Evolutionary conservation across 2,329 filamentous ascomycete species (phyloP).

Genomic region (Leptographium wingfieldii): DNA sequence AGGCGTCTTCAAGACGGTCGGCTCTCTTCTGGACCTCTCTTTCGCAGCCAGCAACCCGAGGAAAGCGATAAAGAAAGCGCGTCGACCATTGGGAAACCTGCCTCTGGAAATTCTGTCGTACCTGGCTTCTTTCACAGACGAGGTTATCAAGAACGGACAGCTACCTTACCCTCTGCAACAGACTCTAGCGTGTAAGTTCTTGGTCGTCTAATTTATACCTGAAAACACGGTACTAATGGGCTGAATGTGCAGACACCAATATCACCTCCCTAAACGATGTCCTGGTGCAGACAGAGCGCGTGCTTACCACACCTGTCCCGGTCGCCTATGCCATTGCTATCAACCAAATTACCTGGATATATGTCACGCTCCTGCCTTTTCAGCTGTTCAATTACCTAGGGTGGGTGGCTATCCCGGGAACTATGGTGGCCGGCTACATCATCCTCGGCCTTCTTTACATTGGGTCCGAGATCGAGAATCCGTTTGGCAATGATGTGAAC

Average conservation of each 20-base stretch:
- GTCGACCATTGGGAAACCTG: conserved; percentile 55
- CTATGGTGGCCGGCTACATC: conserved; percentile 54
- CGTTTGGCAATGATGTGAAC: conserved; percentile 56
- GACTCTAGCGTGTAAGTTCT: conserved; percentile 25
- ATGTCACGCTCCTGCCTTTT: conserved; percentile 59
- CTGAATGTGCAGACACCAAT: conserved; percentile 18
- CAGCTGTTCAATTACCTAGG: conserved; percentile 46
- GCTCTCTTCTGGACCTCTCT: conserved; percentile 53
- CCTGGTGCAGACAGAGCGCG: conserved; percentile 52
- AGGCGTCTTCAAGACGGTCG: conserved; percentile 36
- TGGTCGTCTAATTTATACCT: not conserved
- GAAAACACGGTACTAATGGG: conserved; percentile 11
- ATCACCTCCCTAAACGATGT: conserved; percentile 50
- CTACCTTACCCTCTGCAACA: conserved; percentile 35
- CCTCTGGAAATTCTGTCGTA: conserved; percentile 61
- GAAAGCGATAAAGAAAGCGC: conserved; percentile 53
- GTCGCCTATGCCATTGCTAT: conserved; percentile 64
- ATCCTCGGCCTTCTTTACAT: conserved; percentile 57
- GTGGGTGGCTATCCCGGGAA: conserved; percentile 60
- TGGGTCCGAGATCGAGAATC: conserved; percentile 56
- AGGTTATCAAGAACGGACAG: conserved; percentile 35
- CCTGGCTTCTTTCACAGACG: conserved; percentile 48
- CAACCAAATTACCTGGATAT: conserved; percentile 64
- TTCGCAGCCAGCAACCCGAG: conserved; percentile 58
- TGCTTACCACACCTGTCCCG: conserved; percentile 59